Evolutionary conservation across 2,329 filamentous ascomycete species (phyloP).

Genomic region (Hypoxylon sp.): DNA sequence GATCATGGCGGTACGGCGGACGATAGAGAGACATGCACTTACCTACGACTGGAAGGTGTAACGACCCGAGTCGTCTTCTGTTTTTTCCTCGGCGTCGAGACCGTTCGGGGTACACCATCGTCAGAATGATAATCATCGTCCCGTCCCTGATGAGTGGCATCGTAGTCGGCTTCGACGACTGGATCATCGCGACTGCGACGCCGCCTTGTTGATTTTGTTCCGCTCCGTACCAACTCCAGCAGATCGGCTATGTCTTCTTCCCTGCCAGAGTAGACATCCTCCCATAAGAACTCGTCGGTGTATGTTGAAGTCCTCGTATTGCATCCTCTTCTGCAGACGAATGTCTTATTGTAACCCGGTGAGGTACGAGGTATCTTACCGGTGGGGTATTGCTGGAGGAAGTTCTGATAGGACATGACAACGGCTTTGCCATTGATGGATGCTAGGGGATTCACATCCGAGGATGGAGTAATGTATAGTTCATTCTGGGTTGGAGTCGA

Average conservation of each 20-base stretch:
- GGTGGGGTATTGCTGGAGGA: slow-evolving; percentile 75
- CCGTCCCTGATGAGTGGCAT: slow-evolving; percentile 45
- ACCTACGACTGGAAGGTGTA: slow-evolving; percentile 59
- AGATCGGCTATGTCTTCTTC: slow-evolving; percentile 74
- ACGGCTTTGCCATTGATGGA: slow-evolving; percentile 92
- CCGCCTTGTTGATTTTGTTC: slow-evolving; percentile 78
- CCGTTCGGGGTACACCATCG: slow-evolving; percentile 49
- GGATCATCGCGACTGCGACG: slow-evolving; percentile 46
- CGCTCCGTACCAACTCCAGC: slow-evolving; percentile 73
- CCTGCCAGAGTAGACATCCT: slow-evolving; percentile 79
- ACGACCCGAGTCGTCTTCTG: slow-evolving; percentile 61
- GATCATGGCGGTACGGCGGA: neutral
- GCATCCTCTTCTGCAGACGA: slow-evolving; percentile 89
- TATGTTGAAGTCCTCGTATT: slow-evolving; percentile 91
- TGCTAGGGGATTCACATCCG: slow-evolving; percentile 85
- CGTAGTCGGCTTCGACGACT: slow-evolving; percentile 50
- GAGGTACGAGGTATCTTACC: slow-evolving; percentile 80
- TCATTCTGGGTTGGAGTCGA: slow-evolving; percentile 72
- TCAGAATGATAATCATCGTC: slow-evolving; percentile 54
- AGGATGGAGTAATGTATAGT: slow-evolving; percentile 88
- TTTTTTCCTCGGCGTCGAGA: slow-evolving; percentile 67
- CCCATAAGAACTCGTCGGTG: slow-evolving; percentile 92
- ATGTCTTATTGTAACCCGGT: slow-evolving; percentile 83
- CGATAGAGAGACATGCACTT: slow-evolving; percentile 60
- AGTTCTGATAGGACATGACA: slow-evolving; percentile 79